These are phyloP conservation scores for Xylariales sp. DNA, from an alignment of 2,329 filamentous ascomycete species.

Conservation along the genomic window DNA sequence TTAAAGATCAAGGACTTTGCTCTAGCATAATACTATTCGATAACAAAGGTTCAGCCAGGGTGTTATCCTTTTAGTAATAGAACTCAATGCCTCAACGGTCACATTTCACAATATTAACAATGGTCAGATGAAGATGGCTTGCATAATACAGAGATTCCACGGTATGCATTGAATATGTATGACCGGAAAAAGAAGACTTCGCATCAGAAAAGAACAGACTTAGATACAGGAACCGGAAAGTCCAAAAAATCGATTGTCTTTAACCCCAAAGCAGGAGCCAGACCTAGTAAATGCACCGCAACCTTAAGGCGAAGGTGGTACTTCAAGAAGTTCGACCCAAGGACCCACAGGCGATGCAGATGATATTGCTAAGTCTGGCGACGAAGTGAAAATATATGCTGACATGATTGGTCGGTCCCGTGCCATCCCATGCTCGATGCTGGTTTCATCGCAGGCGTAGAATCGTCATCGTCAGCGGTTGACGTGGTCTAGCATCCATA, in stretches of 20 bases:
- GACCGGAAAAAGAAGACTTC: conserved; percentile 30
- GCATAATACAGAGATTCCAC: conserved; percentile 16
- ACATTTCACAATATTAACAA: background rate
- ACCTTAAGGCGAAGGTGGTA: conserved; percentile 24
- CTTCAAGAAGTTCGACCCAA: conserved; percentile 32
- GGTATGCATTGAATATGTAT: conserved; percentile 25
- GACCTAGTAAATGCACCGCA: conserved; percentile 36
- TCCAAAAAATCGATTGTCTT: conserved; percentile 38
- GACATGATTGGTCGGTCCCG: conserved; percentile 25
- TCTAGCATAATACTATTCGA: no score
- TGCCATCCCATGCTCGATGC: conserved; percentile 33
- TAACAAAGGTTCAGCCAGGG: no score
- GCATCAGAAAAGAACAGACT: conserved; percentile 38
- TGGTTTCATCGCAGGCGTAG: conserved; percentile 33
- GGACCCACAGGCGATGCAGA: conserved; percentile 35
- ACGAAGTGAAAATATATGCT: conserved; percentile 46
- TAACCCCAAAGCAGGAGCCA: conserved; percentile 42
- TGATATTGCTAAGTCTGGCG: conserved; percentile 37
- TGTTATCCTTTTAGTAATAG: no score
- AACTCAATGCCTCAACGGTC: background rate
- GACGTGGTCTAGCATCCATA: conserved; percentile 28
- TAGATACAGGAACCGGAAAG: conserved; percentile 47
- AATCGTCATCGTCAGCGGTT: conserved; percentile 40
- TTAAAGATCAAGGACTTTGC: no score
- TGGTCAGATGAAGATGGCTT: background rate